Evolutionary conservation across 2,329 filamentous ascomycete species (phyloP).

Genomic region (Paecilomyces fulvus): DNA sequence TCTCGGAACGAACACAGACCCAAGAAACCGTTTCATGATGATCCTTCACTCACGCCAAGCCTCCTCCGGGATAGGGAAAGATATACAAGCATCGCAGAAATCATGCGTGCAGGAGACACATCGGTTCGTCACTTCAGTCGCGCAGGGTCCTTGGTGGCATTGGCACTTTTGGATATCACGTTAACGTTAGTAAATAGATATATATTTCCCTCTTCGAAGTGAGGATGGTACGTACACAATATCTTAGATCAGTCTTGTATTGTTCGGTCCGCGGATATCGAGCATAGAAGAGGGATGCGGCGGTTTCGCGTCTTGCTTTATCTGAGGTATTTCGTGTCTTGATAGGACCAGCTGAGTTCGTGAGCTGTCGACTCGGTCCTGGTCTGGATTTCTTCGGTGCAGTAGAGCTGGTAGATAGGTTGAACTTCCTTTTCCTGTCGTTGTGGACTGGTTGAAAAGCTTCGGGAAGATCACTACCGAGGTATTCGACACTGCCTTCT

Average conservation of each 20-base stretch:
- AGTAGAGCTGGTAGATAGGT: background rate
- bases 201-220: background rate
- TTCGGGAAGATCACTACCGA: background rate
- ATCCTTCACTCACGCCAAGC: background rate
- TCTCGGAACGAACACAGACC: too few relatives aligned
- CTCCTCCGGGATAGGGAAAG: background rate
- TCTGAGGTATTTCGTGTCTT: background rate
- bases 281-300: background rate
- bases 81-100: background rate
- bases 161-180: constrained; percentile 3
- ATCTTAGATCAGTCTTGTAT: background rate
- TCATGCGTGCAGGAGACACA: constrained; percentile 4
- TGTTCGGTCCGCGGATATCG: background rate
- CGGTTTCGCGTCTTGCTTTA: background rate
- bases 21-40: background rate
- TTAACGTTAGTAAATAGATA: background rate
- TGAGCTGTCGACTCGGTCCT: background rate
- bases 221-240: background rate
- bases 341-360: background rate
- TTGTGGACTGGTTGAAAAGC: background rate
- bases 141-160: constrained; percentile 5
- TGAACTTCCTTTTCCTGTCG: background rate
- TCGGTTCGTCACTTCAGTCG: background rate
- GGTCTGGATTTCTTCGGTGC: background rate
- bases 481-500: background rate